Base-by-base conservation (phyloP, 495 filamentous ascomycete genomes). In the Penicillium atrosanguineum region DNA sequence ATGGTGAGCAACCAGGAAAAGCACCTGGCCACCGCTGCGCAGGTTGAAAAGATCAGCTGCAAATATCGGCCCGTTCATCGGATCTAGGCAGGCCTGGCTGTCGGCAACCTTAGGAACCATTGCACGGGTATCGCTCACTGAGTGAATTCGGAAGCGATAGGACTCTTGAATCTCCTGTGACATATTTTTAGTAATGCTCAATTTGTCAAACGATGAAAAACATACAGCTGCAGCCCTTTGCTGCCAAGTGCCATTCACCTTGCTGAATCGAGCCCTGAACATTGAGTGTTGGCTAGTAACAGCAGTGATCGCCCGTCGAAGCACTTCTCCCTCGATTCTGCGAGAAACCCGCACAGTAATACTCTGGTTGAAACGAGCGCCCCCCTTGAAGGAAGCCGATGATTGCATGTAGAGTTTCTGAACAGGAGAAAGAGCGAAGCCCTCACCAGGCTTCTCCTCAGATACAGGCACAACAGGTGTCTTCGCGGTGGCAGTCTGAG, bases 1-100 rank as follows among this genome's bases (percentile, higher is more conserved):
- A 56, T 89, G 87, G 59, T 88, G 84, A n/a, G 80, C 84, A 0
- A 76, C 75, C 20, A 90, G 64, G 63, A 86, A 87, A 4, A 89
- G 64, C 26, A 83, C 63, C 43, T 87, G 83, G 23, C 75, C 71
- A 8, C 67, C 62, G n/a, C 78, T 72, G 43, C 72, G 60, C 6
- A 79, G 72, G 15, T 83, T 73, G 57, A 89, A 82, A 1, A 80
- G 51, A 48, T 80, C 74, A 1, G 69, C 70, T 3, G 70, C 68
- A 26, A 79, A 68, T 6, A 78, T 56, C 12, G 76, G 77, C 1
- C 78, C 78, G 39, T 67, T 61, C 15, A 67, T 38, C 14, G 75
- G 68, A 45, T 80, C 65, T 1, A 81, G 53, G 36, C 62, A 69
- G 9, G 56, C 55, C 55, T 79, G 77, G 50, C 61, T 80, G 5